Percentiles rank a stretch among this genome's conserved stretches.
Conservation (phyloP, 2,329 filamentous ascomycete species). For the Aspergillus tanneri region DNA sequence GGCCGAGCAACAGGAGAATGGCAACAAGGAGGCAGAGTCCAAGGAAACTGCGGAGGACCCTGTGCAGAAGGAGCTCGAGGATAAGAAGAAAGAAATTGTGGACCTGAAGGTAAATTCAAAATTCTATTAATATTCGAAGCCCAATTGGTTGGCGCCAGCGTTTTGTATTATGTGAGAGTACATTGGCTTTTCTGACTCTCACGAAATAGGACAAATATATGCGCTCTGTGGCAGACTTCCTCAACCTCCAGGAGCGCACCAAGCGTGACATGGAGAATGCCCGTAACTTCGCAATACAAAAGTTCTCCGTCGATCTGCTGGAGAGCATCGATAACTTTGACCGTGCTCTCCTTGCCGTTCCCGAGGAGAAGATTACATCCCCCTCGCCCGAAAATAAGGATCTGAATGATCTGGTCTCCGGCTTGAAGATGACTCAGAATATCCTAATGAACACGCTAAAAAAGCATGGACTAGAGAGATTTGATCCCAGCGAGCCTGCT, state of each 20-base stretch:
- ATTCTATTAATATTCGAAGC: slow-evolving; percentile 5
- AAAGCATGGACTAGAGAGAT: slow-evolving; percentile 91
- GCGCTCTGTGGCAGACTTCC: slow-evolving; percentile 92
- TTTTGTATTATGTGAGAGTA: neutral
- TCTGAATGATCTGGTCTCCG: slow-evolving; percentile 76
- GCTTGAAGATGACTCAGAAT: slow-evolving; percentile 90
- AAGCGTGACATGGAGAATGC: slow-evolving; percentile 84
- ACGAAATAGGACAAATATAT: slow-evolving; percentile 80
- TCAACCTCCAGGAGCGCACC: slow-evolving; percentile 94
- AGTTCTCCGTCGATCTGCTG: slow-evolving; percentile 90
- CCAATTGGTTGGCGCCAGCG: neutral
- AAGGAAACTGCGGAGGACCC: slow-evolving; percentile 49
- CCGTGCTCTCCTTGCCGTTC: slow-evolving; percentile 79
- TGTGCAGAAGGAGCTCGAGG: slow-evolving; percentile 66
- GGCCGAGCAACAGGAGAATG: slow-evolving; percentile 35
- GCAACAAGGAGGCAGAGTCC: slow-evolving; percentile 46
- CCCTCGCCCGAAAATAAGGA: slow-evolving; percentile 65
- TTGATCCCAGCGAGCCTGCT: slow-evolving; percentile 62
- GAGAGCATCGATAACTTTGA: slow-evolving; percentile 97
- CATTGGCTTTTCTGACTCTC: neutral
- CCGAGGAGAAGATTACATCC: slow-evolving; percentile 65
- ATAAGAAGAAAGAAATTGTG: slow-evolving; percentile 68
- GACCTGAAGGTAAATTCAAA: slow-evolving; percentile 74
- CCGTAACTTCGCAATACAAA: slow-evolving; percentile 88
- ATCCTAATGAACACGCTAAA: slow-evolving; percentile 84